A percentile compares a stretch with the other conserved stretches of the same genome.
phyloP scores from a whole-genome alignment of 768 basidiomycete genomes.

The Lentinula detonsa region DNA sequence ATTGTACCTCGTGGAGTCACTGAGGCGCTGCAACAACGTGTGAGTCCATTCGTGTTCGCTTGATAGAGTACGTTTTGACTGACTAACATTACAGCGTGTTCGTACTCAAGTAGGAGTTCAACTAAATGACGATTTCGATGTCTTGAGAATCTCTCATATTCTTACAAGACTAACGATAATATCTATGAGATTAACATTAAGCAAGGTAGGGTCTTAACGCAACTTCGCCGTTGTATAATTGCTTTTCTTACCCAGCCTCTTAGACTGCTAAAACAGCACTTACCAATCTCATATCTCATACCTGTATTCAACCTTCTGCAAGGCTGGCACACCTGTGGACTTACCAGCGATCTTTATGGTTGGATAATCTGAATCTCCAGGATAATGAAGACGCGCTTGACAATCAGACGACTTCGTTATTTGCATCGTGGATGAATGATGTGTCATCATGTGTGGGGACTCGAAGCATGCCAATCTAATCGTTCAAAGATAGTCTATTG shows the following conservation, averaged over 20 bases:
- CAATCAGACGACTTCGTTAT: not conserved
- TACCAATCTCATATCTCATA: not conserved
- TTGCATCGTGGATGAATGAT: not conserved
- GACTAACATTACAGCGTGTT: not conserved
- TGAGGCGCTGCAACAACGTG: slow-evolving; percentile 18
- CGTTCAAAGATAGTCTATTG: not conserved
- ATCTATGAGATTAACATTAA: not conserved
- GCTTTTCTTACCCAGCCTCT: not conserved
- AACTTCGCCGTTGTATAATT: not conserved
- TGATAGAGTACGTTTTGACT: not conserved
- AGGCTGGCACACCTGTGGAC: not conserved
- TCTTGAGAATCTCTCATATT: not conserved
- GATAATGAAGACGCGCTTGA: not conserved
- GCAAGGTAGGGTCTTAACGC: not conserved
- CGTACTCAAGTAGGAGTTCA: not conserved
- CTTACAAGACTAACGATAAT: not conserved
- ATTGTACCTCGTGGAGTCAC: slow-evolving; percentile 4
- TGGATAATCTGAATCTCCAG: not conserved
- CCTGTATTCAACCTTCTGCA: not conserved
- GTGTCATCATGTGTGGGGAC: not conserved
- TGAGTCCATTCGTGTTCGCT: slow-evolving; percentile 6
- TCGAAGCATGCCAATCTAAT: not conserved
- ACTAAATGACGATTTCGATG: not conserved
- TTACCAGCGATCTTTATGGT: not conserved
- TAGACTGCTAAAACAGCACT: not conserved